Percentiles rank a stretch among this genome's conserved stretches.
Evolutionary conservation across 2,329 filamentous ascomycete species (phyloP).

Genomic region (Diaporthe citri): DNA sequence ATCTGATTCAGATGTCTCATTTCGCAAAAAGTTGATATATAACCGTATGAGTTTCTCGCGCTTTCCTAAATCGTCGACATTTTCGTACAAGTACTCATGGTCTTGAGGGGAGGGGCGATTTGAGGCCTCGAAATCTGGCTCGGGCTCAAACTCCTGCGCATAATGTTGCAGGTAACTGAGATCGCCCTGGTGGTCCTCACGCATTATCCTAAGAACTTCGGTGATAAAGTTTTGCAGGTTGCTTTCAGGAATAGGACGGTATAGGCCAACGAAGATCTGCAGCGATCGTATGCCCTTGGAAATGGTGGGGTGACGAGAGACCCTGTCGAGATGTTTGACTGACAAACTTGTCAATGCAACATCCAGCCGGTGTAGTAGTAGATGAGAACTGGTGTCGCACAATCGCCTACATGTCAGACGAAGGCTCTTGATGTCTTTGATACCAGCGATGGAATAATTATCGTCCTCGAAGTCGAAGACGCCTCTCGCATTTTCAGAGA

Average conservation of each 20-base stretch:
- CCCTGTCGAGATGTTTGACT: background rate
- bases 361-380: background rate
- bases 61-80: background rate
- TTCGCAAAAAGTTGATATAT: too few relatives aligned
- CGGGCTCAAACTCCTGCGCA: background rate
- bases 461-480: background rate
- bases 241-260: fast-evolving
- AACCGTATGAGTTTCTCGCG: fast-evolving
- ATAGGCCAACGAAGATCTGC: background rate
- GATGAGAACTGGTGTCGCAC: background rate
- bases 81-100: background rate
- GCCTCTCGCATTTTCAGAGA: background rate
- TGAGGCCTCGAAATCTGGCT: too few relatives aligned
- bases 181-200: fast-evolving
- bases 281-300: background rate
- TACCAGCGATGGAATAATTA: background rate
- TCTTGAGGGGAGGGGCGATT: background rate
- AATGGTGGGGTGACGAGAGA: background rate
- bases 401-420: background rate
- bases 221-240: background rate
- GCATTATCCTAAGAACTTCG: background rate
- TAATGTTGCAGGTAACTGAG: background rate
- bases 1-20: fast-evolving
- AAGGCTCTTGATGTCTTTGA: background rate
- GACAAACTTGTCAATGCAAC: background rate